Conservation (phyloP, 176 grass and related monocot species). For the Thinopyrum elongatum region DNA sequence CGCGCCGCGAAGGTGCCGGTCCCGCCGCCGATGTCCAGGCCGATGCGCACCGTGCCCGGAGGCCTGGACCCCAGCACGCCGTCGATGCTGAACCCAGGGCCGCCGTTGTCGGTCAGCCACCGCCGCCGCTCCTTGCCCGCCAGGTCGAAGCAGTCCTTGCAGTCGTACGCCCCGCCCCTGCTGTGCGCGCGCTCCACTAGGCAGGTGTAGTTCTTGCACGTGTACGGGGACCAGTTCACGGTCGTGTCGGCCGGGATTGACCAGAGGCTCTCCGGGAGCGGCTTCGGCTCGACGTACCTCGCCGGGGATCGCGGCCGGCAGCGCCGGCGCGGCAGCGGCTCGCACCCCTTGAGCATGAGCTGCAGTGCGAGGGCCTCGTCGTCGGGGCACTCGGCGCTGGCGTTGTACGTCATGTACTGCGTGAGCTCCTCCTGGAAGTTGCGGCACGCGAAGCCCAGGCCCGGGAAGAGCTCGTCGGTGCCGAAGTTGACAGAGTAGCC, state of each 20-base stretch:
- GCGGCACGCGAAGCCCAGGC: slow-evolving; percentile 65
- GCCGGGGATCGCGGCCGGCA: slow-evolving; percentile 61
- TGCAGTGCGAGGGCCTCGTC: slow-evolving; percentile 58
- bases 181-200: slow-evolving; percentile 50
- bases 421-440: slow-evolving; percentile 75
- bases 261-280: slow-evolving; percentile 68
- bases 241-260: slow-evolving; percentile 62
- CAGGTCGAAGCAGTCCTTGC: slow-evolving; percentile 94
- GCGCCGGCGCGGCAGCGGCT: slow-evolving; percentile 72
- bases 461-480: slow-evolving; percentile 63
- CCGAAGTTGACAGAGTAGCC: slow-evolving; percentile 60
- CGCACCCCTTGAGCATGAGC: slow-evolving; percentile 84
- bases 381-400: slow-evolving; percentile 53
- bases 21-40: slow-evolving; percentile 88
- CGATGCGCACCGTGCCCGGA: slow-evolving; percentile 58
- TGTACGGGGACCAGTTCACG: slow-evolving; percentile 66
- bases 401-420: slow-evolving; percentile 58
- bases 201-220: slow-evolving; percentile 95
- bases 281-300: slow-evolving; percentile 46
- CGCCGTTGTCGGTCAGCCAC: slow-evolving; percentile 63
- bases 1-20: slow-evolving; percentile 76
- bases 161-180: slow-evolving; percentile 54
- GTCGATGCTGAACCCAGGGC: slow-evolving; percentile 56
- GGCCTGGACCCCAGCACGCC: slow-evolving; percentile 41
- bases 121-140: slow-evolving; percentile 61